phyloP scores from a whole-genome alignment of 257 asterid species.

The Solanum raphanifolium region DNA sequence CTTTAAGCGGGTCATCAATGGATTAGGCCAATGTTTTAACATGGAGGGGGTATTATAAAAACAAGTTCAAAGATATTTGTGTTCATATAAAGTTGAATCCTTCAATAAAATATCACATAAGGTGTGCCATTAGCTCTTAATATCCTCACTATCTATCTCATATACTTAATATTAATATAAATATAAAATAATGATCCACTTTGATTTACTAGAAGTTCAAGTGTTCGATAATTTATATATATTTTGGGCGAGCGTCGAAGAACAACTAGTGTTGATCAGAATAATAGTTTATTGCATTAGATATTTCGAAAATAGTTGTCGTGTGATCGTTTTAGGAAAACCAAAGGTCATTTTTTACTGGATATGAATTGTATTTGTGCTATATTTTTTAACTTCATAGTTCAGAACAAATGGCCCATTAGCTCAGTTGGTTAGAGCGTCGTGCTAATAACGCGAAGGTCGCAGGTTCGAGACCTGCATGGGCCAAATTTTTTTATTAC shows the following conservation, averaged over 20 bases:
- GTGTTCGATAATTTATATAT: background rate
- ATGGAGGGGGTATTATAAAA: background rate
- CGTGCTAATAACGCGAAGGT: slow-evolving; percentile 20
- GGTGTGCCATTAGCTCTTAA: background rate
- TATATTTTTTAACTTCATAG: no score
- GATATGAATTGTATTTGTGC: background rate
- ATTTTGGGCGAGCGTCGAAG: background rate
- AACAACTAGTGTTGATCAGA: background rate
- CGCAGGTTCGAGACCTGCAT: background rate
- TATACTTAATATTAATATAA: no score
- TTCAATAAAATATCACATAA: background rate
- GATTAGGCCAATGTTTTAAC: no score
- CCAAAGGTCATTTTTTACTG: background rate
- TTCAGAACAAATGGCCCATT: background rate
- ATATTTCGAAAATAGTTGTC: background rate
- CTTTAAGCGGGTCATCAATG: no score
- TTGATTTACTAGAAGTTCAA: background rate
- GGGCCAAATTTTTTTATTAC: background rate
- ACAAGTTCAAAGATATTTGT: background rate
- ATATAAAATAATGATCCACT: background rate
- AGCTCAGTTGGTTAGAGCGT: slow-evolving; percentile 25
- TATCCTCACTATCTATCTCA: background rate
- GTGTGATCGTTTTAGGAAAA: background rate
- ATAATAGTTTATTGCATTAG: background rate
- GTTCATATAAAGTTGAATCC: background rate